phyloP scores from a whole-genome alignment of 768 basidiomycete species.

The Kwoniella sp. region DNA sequence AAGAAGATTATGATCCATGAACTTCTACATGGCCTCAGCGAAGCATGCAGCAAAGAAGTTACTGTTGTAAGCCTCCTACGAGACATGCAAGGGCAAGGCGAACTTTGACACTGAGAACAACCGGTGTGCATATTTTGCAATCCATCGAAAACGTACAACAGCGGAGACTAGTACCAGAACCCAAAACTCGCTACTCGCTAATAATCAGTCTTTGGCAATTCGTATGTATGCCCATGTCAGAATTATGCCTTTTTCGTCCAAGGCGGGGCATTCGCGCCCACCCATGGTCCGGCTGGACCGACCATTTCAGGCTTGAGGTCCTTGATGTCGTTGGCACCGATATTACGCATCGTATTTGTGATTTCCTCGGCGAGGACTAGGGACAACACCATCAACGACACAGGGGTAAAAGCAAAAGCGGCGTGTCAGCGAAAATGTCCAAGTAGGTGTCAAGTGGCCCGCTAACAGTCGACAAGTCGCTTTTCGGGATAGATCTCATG shows the following conservation, averaged over 20 bases:
- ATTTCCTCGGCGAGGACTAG: constrained; percentile 53
- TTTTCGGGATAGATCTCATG: neutral
- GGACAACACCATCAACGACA: neutral
- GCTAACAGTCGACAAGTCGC: too few relatives aligned
- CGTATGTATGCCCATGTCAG: too few relatives aligned
- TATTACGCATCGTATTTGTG: constrained; percentile 51
- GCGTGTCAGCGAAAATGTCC: neutral
- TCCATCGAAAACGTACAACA: neutral
- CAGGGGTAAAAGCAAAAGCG: neutral
- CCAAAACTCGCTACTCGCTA: too few relatives aligned
- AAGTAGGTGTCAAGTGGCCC: too few relatives aligned
- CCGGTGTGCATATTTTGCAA: too few relatives aligned
- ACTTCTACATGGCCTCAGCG: too few relatives aligned
- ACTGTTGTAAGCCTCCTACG: too few relatives aligned
- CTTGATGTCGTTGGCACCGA: constrained; percentile 40
- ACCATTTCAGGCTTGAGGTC: constrained; percentile 56
- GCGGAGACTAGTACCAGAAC: neutral
- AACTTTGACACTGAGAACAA: too few relatives aligned
- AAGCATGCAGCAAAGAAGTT: too few relatives aligned
- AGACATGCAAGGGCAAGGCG: too few relatives aligned
- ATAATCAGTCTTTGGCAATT: too few relatives aligned
- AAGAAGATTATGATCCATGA: too few relatives aligned
- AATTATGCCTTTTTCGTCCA: constrained; percentile 3
- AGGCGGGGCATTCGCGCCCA: constrained; percentile 39
- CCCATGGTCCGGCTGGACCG: constrained; percentile 50